Conservation (phyloP, 2,329 filamentous ascomycete genomes). For the Fusarium subtropicale region DNA sequence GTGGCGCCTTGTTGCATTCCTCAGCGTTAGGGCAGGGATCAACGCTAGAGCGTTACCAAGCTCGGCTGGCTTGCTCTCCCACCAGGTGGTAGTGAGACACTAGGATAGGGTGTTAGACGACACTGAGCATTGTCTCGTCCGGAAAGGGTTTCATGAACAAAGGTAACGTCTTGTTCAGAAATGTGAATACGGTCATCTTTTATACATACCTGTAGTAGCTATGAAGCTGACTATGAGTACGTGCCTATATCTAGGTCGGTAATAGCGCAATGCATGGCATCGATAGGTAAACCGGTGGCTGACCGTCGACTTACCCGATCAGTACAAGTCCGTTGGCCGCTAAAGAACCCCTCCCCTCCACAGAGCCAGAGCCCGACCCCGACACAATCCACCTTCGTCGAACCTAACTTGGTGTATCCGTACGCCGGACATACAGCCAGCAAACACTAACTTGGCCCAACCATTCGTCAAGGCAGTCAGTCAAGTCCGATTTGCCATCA, state of each 20-base stretch:
- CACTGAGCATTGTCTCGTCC: constrained; percentile 23
- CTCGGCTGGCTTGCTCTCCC: constrained; percentile 36
- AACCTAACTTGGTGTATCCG: constrained; percentile 7
- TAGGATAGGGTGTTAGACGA: constrained; percentile 3
- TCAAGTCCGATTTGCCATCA: constrained; percentile 14
- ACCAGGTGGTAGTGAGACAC: constrained; percentile 27
- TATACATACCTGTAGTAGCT: not conserved
- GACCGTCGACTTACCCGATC: constrained; percentile 26
- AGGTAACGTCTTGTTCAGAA: constrained; percentile 16
- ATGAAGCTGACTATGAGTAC: not conserved
- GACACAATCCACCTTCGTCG: constrained; percentile 21
- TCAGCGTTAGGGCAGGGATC: constrained; percentile 29
- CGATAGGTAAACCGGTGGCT: constrained; percentile 19
- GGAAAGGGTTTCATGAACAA: constrained; percentile 31
- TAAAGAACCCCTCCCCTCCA: constrained; percentile 27
- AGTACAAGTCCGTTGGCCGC: constrained; percentile 27
- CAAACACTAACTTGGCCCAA: constrained; percentile 13
- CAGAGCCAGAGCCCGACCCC: constrained; percentile 2
- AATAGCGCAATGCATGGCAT: not conserved
- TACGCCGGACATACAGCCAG: not conserved
- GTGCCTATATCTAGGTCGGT: not conserved
- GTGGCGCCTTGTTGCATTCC: constrained; percentile 38
- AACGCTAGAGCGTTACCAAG: constrained; percentile 31
- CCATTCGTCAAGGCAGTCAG: constrained; percentile 11
- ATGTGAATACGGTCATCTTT: constrained; percentile 29